phyloP scores from a whole-genome alignment of 2,329 filamentous ascomycete genomes.

The Podosphaera xanthii region DNA sequence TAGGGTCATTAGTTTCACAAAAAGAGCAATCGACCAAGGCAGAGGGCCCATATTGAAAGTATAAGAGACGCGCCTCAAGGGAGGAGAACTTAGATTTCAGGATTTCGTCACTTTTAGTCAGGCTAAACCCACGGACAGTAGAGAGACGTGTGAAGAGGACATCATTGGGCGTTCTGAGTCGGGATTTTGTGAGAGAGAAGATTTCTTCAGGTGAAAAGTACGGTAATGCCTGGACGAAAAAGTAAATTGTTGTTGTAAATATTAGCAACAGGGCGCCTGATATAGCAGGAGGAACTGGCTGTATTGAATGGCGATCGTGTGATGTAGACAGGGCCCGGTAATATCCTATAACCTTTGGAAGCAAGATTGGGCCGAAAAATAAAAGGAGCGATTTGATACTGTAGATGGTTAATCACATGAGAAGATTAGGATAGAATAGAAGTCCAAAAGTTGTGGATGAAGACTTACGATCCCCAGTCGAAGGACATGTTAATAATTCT shows the following conservation, averaged over 20 bases:
- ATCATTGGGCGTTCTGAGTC: constrained; percentile 65
- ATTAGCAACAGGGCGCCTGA: constrained; percentile 38
- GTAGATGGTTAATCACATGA: constrained; percentile 5
- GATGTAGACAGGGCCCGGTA: constrained; percentile 32
- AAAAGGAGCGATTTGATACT: constrained; percentile 24
- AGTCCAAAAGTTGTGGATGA: constrained; percentile 15
- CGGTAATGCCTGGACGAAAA: constrained; percentile 41
- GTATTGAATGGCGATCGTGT: constrained; percentile 25
- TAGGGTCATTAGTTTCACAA: constrained; percentile 47
- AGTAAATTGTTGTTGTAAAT: constrained; percentile 25
- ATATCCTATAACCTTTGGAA: constrained; percentile 41
- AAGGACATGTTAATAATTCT: constrained; percentile 17
- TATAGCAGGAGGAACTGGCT: constrained; percentile 29
- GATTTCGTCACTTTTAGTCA: constrained; percentile 36
- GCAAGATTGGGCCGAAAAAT: constrained; percentile 44
- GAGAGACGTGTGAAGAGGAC: constrained; percentile 61
- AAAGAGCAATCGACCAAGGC: constrained; percentile 59
- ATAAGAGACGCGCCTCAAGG: constrained; percentile 52
- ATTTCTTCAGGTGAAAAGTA: constrained; percentile 55
- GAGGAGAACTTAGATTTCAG: constrained; percentile 47
- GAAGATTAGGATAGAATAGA: too few species aligned
- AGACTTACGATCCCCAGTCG: constrained; percentile 26
- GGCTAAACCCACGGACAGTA: constrained; percentile 25
- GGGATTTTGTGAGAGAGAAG: constrained; percentile 54
- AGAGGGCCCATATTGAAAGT: constrained; percentile 60